Conservation (phyloP, 768 basidiomycete species). For the Nidula microcarpa region DNA sequence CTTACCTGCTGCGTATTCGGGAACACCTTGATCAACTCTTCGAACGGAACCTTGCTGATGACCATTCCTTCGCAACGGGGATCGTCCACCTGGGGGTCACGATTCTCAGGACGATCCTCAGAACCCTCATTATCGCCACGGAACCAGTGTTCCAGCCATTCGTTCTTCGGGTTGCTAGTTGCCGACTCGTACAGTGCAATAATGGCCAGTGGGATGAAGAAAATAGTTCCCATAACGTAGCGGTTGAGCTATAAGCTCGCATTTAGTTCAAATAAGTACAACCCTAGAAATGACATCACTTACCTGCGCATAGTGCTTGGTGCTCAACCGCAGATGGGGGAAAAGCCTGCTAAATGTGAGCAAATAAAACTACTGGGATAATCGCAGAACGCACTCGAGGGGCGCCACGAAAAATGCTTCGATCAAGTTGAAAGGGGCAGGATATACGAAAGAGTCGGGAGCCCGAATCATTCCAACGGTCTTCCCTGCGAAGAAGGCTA, state of each 20-base stretch:
- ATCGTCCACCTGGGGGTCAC: slow-evolving; percentile 61
- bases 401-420: slow-evolving; percentile 81
- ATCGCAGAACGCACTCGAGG: slow-evolving; percentile 62
- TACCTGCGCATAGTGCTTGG: slow-evolving; percentile 58
- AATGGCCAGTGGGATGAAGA: slow-evolving; percentile 71
- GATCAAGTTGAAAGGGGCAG: slow-evolving; percentile 89
- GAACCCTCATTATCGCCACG: slow-evolving; percentile 54
- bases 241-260: slow-evolving; percentile 60
- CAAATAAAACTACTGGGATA: background rate
- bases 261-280: background rate
- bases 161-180: slow-evolving; percentile 40
- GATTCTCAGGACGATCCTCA: slow-evolving; percentile 46
- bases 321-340: slow-evolving; percentile 39
- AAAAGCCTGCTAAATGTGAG: slow-evolving; percentile 28
- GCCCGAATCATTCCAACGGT: slow-evolving; percentile 83
- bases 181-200: slow-evolving; percentile 79
- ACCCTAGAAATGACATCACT: background rate
- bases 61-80: slow-evolving; percentile 50
- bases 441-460: slow-evolving; percentile 83
- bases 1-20: slow-evolving; percentile 71
- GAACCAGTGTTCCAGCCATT: slow-evolving; percentile 73
- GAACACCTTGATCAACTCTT: slow-evolving; percentile 65
- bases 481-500: slow-evolving; percentile 88
- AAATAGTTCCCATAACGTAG: slow-evolving; percentile 72
- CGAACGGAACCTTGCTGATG: slow-evolving; percentile 71